Conservation (phyloP, 73 alveolate species). For the Diophrys appendiculata region DNA sequence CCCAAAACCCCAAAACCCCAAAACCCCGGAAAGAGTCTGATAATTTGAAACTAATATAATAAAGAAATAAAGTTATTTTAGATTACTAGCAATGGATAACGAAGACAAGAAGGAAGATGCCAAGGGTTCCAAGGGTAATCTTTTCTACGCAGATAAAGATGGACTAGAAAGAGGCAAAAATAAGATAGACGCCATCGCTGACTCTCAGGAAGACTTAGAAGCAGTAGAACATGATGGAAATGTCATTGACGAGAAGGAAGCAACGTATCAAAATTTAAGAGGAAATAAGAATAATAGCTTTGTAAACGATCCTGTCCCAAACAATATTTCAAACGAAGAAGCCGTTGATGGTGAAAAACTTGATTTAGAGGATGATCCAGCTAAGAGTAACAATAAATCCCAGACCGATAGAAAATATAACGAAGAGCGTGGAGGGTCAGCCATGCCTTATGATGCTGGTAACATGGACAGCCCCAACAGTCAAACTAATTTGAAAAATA, state of each 20-base stretch:
- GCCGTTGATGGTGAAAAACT: slow-evolving; percentile 1
- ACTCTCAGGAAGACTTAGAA: slow-evolving; percentile 7
- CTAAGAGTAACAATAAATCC: neutral
- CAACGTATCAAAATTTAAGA: slow-evolving; percentile 2
- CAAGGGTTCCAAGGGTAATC: neutral
- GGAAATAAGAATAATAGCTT: slow-evolving; percentile 4
- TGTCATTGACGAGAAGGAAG: neutral
- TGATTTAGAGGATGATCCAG: neutral
- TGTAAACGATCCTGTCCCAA: neutral
- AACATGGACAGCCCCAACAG: slow-evolving; percentile 12
- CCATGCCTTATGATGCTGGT: slow-evolving; percentile 20
- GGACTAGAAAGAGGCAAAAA: neutral
- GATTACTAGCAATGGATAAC: slow-evolving; percentile 1
- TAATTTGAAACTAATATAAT: neutral
- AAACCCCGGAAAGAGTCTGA: slow-evolving; percentile 1
- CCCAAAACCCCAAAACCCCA: slow-evolving; percentile 40
- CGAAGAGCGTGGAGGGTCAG: slow-evolving; percentile 19
- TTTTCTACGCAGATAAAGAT: neutral
- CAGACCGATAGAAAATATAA: slow-evolving; percentile 5
- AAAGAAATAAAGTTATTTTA: slow-evolving; percentile 1
- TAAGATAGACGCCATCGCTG: neutral
- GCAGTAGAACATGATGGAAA: neutral
- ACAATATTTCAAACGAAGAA: neutral
- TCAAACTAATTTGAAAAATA: neutral
- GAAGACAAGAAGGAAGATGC: neutral